Evolutionary conservation across 768 basidiomycete species (phyloP), one percentile per base, ranked within the genome.

Genomic region (Tephrocybe sp.): DNA sequence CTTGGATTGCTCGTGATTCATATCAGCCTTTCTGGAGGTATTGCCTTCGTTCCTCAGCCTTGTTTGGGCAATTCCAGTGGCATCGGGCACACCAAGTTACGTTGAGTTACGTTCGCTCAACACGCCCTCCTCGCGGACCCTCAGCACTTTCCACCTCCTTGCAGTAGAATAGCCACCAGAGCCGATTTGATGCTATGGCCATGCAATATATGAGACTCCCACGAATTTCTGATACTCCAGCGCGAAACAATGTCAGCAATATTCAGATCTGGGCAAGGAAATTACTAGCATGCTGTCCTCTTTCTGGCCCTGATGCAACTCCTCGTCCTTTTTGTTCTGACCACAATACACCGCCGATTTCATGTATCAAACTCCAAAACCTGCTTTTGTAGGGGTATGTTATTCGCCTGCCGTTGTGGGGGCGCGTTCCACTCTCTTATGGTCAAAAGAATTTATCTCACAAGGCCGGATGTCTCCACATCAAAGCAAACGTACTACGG

Each of bases 281-380:
- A 19, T 5, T 38, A 41, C 22, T 42, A 34, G 27, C 30, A 27
- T 38, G 19, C 33, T 23, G 18, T 19, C 22, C 11, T 25, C 37
- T n/a, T 37, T 37, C 18, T 38, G 18, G 37, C 16, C 44, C 41
- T 31, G 31, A 27, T 23, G 33, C 25, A 29, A 5, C 18, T 38
- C 37, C 33, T 34, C 21, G 10, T 52, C 47, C 51, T 52, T 52
- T n/a, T 52, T 52, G 51, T 52, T 52, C 51, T 42, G 37, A 19
- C 19, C 42, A 24, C 13, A 36, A 24, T 24, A 6, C 38, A 30
- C 29, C 31, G 23, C 45, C 37, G 33, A 52, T 47, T 52, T 47
- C 39, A 52, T 38, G 19, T 42, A 52, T 52, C 45, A 15, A 36
- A 39, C 27, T 38, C 22, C 44, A 18, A n/a, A 18, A 19, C 11